Base-by-base conservation (phyloP, 106 monocot species). In the Platanthera guangdongensis region DNA sequence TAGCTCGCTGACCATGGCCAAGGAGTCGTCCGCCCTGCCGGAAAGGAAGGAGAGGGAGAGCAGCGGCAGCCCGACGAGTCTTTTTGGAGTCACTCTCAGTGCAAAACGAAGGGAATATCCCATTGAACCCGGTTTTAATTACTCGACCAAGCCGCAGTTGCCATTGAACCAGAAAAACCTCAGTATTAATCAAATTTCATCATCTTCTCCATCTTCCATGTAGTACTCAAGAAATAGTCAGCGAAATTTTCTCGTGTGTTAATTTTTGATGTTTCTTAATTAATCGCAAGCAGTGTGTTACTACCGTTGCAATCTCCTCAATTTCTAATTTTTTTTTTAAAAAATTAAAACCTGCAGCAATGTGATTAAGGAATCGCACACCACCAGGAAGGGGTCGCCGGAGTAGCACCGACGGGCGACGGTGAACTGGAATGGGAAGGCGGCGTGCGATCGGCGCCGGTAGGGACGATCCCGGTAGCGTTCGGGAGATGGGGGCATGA, bases 1-100 rank as follows among this genome's bases (percentile, higher is more conserved):
- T 52, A 97, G 96, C 77, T 97, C 96, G 2, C 81, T 97, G 65
- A 97, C 96, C 71, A 87, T 97, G 19, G 96, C 86, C n/a, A 93
- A 97, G 39, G 96, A 93, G 63, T 82, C 87, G 0, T 74, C 74
- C 0, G 63, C 73, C 8, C 74, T 69, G 18, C 63, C 13, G 10
- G 48, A 62, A 25, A 76, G 65, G 52, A 76, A 50, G 10, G 74
- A 76, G 52, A 60, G 54, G 9, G 85, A 83, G 71, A 75, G 81
- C 45, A 79, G 71, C 59, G 74, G 79, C 4, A 53, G 67, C 32
- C 39, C 49, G 47, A 80, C 83, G n/a, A 91, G 75, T 84, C 86
- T 91, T 0, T 72, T 72, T 16, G 72, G 72, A 51, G 72, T 72
- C 11, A 19, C 8, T 72, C 18, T 72, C 70, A 12, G 46, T n/a